Percentiles rank a stretch among this genome's conserved stretches.
Evolutionary conservation across 2,329 filamentous ascomycete genomes (phyloP).

Genomic region (Pseudocercospora vitis): DNA sequence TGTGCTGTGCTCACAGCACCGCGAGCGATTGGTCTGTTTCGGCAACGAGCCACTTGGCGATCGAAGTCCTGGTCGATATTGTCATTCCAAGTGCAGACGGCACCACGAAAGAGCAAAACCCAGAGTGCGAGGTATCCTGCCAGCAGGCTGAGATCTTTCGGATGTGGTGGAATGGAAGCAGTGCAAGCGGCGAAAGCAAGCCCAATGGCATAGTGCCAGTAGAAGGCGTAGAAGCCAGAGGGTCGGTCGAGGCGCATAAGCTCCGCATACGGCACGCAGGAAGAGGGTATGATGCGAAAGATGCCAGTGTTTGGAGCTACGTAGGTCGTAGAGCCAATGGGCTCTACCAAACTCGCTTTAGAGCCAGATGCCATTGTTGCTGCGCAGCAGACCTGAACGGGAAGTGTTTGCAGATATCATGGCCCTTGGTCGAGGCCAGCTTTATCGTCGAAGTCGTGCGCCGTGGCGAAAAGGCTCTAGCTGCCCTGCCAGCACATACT

Average conservation of each 20-base stretch:
- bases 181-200: slow-evolving; percentile 16
- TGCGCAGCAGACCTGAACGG: not conserved
- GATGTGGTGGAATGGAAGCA: not conserved
- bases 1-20: slow-evolving; percentile 16
- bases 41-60: slow-evolving; percentile 14
- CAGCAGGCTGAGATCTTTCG: slow-evolving; percentile 4
- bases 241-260: slow-evolving; percentile 19
- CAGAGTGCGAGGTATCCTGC: slow-evolving; percentile 11
- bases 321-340: slow-evolving; percentile 1
- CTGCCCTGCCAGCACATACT: not conserved
- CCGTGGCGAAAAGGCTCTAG: not conserved
- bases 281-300: slow-evolving; percentile 11
- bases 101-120: slow-evolving; percentile 16
- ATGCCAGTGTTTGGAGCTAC: slow-evolving; percentile 10
- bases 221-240: slow-evolving; percentile 19
- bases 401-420: not conserved
- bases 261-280: slow-evolving; percentile 17
- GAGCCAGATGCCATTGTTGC: not conserved
- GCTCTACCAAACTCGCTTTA: not conserved
- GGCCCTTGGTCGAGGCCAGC: not conserved
- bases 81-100: slow-evolving; percentile 20
- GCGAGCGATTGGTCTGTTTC: slow-evolving; percentile 16
- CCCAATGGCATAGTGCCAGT: slow-evolving; percentile 20
- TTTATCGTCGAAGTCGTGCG: not conserved
- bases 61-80: slow-evolving; percentile 21